phyloP scores from a whole-genome alignment of 495 filamentous ascomycete genomes.

The Aspergillus coremiiformis region DNA sequence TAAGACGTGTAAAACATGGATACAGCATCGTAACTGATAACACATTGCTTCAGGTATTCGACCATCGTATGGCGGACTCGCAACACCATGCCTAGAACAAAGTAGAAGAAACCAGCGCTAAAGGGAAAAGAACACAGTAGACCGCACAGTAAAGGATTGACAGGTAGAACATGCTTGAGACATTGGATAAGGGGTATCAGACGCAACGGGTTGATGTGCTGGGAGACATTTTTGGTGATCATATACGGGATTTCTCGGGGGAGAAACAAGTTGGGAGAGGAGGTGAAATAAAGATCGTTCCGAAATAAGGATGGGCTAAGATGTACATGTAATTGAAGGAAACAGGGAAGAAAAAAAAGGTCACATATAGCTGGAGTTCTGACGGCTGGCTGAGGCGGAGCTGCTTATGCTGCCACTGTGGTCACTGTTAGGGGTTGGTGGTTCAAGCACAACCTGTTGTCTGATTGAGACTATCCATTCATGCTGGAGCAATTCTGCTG shows the following conservation, averaged over 20 bases:
- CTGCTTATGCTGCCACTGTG: slow-evolving; percentile 23
- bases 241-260: background rate
- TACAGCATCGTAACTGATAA: background rate
- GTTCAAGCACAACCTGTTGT: slow-evolving; percentile 51
- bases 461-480: slow-evolving; percentile 82
- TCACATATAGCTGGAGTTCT: slow-evolving; percentile 29
- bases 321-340: background rate
- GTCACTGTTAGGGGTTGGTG: slow-evolving; percentile 41
- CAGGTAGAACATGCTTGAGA: background rate
- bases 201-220: slow-evolving; percentile 4
- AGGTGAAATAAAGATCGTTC: background rate
- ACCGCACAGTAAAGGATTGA: background rate
- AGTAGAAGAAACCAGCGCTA: background rate
- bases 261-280: background rate
- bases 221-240: background rate
- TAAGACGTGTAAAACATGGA: background rate
- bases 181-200: slow-evolving; percentile 13
- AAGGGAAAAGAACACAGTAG: background rate
- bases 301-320: background rate
- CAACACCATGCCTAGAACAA: background rate
- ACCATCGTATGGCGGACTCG: background rate
- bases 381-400: slow-evolving; percentile 26
- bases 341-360: background rate
- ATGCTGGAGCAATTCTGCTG: slow-evolving; percentile 86
- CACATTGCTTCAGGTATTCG: background rate